Conservation (phyloP, 176 grass and related monocot species). For the Aegilops sharonensis region DNA sequence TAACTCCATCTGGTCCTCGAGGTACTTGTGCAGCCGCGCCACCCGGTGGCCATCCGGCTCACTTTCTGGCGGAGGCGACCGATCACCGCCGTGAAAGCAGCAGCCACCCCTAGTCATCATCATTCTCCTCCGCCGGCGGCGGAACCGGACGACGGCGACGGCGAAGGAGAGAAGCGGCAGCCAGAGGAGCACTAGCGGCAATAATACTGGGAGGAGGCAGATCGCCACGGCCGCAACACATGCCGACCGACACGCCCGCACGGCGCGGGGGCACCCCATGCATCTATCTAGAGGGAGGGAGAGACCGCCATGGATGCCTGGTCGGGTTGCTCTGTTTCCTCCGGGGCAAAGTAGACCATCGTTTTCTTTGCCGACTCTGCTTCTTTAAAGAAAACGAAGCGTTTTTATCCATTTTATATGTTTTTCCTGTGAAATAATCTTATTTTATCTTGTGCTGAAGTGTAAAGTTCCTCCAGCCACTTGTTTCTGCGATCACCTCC, state of each 20-base stretch:
- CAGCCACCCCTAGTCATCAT: neutral
- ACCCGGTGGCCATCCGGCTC: neutral
- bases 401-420: neutral
- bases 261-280: slow-evolving; percentile 21
- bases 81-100: neutral
- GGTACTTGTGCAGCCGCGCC: slow-evolving; percentile 54
- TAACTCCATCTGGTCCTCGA: slow-evolving; percentile 75
- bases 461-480: neutral
- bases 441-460: neutral
- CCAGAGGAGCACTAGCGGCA: slow-evolving; percentile 50
- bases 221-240: slow-evolving; percentile 20
- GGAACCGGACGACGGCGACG: slow-evolving; percentile 35
- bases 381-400: neutral
- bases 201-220: slow-evolving; percentile 41
- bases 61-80: neutral
- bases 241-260: slow-evolving; percentile 9
- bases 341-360: neutral
- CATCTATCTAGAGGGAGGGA: neutral
- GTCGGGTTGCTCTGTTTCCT: neutral
- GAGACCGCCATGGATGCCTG: slow-evolving; percentile 22
- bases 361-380: neutral
- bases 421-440: neutral
- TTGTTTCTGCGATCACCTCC: neutral
- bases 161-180: slow-evolving; percentile 51
- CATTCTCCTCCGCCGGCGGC: neutral